Conservation (phyloP, 768 basidiomycete genomes). For the Leucocoprinus birnbaumii region DNA sequence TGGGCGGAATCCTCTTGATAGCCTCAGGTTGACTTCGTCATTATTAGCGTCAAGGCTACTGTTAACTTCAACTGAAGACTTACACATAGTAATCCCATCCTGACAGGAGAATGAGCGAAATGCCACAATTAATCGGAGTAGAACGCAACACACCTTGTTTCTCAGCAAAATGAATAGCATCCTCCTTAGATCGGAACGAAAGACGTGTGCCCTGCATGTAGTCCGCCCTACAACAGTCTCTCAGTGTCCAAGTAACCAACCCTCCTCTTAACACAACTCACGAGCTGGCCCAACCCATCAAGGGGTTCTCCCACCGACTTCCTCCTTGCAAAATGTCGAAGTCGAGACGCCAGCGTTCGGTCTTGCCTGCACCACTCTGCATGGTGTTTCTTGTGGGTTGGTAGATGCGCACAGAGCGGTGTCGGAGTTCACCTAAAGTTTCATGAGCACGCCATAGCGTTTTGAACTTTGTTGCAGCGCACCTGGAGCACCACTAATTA, state of each 20-base stretch:
- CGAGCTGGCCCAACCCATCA: constrained; percentile 98
- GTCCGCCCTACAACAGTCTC: constrained; percentile 60
- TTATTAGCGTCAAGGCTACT: constrained; percentile 12
- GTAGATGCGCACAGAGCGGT: constrained; percentile 88
- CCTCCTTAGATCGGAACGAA: constrained; percentile 82
- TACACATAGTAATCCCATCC: constrained; percentile 94
- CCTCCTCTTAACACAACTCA: constrained; percentile 44
- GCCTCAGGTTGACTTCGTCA: constrained; percentile 50
- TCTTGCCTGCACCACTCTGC: constrained; percentile 88
- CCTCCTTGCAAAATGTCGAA: constrained; percentile 89
- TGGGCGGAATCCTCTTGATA: constrained; percentile 70
- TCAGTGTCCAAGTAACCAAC: not conserved
- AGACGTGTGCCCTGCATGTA: constrained; percentile 92
- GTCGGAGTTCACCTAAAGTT: constrained; percentile 71
- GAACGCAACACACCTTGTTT: constrained; percentile 77
- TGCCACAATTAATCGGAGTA: constrained; percentile 4
- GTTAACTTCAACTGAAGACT: constrained; percentile 27
- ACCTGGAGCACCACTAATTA: constrained; percentile 87
- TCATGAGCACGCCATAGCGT: not conserved
- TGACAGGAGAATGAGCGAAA: constrained; percentile 26
- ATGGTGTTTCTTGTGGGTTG: constrained; percentile 93
- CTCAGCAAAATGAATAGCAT: constrained; percentile 93
- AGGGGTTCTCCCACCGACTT: constrained; percentile 95
- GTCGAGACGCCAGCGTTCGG: constrained; percentile 90
- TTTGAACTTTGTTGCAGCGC: constrained; percentile 22